Evolutionary conservation across 495 filamentous ascomycete genomes (phyloP).

Genomic region (Penicillium crystallinum): DNA sequence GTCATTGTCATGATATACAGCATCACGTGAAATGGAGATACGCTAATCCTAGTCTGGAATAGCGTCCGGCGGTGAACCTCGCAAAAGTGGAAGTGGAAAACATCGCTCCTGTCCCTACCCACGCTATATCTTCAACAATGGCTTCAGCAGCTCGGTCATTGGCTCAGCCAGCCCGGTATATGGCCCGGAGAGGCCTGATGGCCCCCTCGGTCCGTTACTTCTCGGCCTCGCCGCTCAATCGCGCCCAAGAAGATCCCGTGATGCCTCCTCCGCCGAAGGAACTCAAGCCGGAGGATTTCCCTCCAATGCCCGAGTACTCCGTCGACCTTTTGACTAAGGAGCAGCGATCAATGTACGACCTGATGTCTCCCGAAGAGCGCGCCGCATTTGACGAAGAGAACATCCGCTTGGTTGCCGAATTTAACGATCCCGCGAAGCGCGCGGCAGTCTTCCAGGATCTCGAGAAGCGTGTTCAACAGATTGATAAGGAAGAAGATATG

Average conservation of each 20-base stretch:
- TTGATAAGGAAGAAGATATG: slow-evolving; percentile 32
- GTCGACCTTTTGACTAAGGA: slow-evolving; percentile 34
- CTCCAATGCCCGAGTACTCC: slow-evolving; percentile 35
- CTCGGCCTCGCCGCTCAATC: slow-evolving; percentile 33
- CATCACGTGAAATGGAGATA: slow-evolving; percentile 1
- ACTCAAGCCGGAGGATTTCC: slow-evolving; percentile 29
- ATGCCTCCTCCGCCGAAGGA: slow-evolving; percentile 30
- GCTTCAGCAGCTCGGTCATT: slow-evolving; percentile 37
- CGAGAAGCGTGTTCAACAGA: slow-evolving; percentile 23
- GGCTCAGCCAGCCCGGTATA: slow-evolving; percentile 29
- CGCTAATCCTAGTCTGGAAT: slow-evolving; percentile 3
- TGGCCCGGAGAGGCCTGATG: slow-evolving; percentile 29
- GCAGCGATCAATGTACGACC: slow-evolving; percentile 43
- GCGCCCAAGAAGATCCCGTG: slow-evolving; percentile 35
- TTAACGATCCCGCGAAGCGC: slow-evolving; percentile 34
- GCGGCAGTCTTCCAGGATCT: slow-evolving; percentile 27
- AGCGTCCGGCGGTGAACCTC: slow-evolving; percentile 14
- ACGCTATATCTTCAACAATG: slow-evolving; percentile 28
- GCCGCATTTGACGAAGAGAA: slow-evolving; percentile 40
- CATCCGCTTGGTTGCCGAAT: slow-evolving; percentile 31
- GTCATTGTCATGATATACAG: neutral
- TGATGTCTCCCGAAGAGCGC: slow-evolving; percentile 44
- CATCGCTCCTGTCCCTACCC: slow-evolving; percentile 10
- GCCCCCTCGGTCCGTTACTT: slow-evolving; percentile 31
- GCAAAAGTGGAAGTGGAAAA: slow-evolving; percentile 18